Evolutionary conservation across 2,329 filamentous ascomycete genomes (phyloP).

Genomic region (Colletotrichum sp.): DNA sequence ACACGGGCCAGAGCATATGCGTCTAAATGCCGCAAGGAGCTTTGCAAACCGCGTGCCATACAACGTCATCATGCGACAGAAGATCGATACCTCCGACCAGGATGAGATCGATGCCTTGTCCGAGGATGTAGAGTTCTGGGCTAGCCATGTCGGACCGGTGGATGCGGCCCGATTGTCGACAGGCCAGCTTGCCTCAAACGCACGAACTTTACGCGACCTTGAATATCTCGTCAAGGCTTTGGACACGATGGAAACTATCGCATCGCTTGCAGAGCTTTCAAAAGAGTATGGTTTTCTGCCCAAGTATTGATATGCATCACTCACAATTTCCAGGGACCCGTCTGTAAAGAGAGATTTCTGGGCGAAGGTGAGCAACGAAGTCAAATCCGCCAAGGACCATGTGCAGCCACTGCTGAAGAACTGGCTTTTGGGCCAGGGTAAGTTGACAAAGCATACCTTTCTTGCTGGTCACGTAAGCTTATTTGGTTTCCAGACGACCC

Average conservation of each 20-base stretch:
- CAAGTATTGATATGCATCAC: background rate
- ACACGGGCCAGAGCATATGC: slow-evolving; percentile 45
- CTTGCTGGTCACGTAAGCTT: background rate
- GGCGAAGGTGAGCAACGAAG: slow-evolving; percentile 54
- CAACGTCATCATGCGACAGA: slow-evolving; percentile 48
- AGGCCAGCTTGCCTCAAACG: slow-evolving; percentile 54
- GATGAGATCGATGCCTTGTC: slow-evolving; percentile 38
- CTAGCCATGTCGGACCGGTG: slow-evolving; percentile 37
- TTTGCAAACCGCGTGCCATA: slow-evolving; percentile 57
- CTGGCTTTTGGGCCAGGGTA: slow-evolving; percentile 68
- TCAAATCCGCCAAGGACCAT: slow-evolving; percentile 58
- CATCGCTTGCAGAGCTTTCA: slow-evolving; percentile 56
- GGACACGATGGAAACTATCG: slow-evolving; percentile 71
- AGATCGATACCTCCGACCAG: slow-evolving; percentile 38
- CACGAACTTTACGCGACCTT: slow-evolving; percentile 69
- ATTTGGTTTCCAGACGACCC: slow-evolving; percentile 24
- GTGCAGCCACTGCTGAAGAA: slow-evolving; percentile 67
- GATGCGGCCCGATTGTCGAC: slow-evolving; percentile 38
- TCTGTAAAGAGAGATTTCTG: slow-evolving; percentile 53
- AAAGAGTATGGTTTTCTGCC: slow-evolving; percentile 49
- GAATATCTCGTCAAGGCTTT: slow-evolving; percentile 70
- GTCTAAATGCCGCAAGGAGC: slow-evolving; percentile 58
- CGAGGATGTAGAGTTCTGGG: slow-evolving; percentile 46
- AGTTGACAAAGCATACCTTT: slow-evolving; percentile 24
- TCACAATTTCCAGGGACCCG: slow-evolving; percentile 35